Evolutionary conservation across 768 basidiomycete species (phyloP), one percentile per base, ranked within the genome.

Genomic region (Paxillus rubicundulus): DNA sequence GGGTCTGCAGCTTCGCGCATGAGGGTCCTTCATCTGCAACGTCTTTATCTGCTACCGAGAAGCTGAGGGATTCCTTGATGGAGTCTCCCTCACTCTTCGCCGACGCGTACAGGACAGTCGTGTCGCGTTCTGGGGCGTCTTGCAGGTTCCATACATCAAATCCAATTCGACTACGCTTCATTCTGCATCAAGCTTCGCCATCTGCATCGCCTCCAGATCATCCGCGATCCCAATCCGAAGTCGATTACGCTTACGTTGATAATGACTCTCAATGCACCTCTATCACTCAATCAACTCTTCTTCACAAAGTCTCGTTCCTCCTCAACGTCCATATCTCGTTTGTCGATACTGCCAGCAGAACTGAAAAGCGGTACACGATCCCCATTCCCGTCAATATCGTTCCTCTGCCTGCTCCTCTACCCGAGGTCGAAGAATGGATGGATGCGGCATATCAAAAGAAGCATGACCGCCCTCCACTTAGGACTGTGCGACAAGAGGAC

Each of bases 61-160:
- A 63, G 47, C 56, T 62, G 21, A 62, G 61, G 54, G 64, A 73
- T 5, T 72, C 74, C 3, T 73, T 76, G 30, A 77, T 77, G 51
- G 60, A 61, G 27, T 73, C 76, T n/a, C 70, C 74, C 20, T 53
- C 56, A 4, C 56, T 70, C 17, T 73, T 73, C 54, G 73, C 74
- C 27, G 70, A 77, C 16, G 70, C 75, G 38, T 78, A 80, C 58
- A 72, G 76, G 36, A 75, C 78, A 3, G 76, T 86, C 46, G 74
- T 98, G 24, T 85, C 92, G 12, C 82, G 87, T 7, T 93, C 94
- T 13, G 96, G 96, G 42, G 94, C 93, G 39, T 87, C 92, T 17
- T 93, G 92, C 67, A 85, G 92, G 42, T 93, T 97, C 65, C 93
- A 97, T 59, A 81, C 85, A 0, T 77, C 81, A 41, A 80, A 79